Evolutionary conservation across 129 eudicot species (phyloP).

Genomic region (Ambrosia trifida): DNA sequence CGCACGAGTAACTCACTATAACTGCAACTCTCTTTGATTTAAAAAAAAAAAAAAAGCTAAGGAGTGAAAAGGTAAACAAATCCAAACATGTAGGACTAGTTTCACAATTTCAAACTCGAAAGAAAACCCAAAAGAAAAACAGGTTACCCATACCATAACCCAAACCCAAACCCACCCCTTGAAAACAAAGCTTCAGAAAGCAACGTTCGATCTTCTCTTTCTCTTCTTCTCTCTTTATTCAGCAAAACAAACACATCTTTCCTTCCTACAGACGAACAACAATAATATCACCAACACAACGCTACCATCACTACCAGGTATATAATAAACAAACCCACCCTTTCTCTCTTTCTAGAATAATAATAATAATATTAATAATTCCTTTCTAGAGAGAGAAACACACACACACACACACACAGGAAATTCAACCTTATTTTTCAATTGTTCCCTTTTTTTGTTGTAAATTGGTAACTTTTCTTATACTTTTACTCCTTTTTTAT

Average conservation of each 20-base stretch:
- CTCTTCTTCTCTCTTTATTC: neutral
- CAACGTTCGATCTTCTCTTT: no score
- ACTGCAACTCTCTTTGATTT: no score
- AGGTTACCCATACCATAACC: no score
- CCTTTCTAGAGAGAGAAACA: slow-evolving; percentile 22
- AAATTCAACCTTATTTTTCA: slow-evolving; percentile 1
- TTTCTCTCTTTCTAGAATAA: no score
- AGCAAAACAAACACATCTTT: neutral
- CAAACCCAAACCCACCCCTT: no score
- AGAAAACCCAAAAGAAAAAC: no score
- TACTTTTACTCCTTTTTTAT: neutral
- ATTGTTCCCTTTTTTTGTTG: slow-evolving; percentile 10
- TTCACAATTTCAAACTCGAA: slow-evolving; percentile 1
- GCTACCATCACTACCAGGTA: no score
- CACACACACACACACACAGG: neutral
- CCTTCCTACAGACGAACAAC: neutral
- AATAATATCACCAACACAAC: slow-evolving; percentile 3
- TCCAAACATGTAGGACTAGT: no score
- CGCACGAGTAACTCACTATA: no score
- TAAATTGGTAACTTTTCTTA: neutral
- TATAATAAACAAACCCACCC: no score
- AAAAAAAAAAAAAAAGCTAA: no score
- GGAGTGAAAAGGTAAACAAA: no score
- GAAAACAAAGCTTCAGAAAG: slow-evolving; percentile 8
- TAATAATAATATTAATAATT: neutral